phyloP scores from a whole-genome alignment of 2,329 filamentous ascomycete species.

The Cryphonectria naterciae region DNA sequence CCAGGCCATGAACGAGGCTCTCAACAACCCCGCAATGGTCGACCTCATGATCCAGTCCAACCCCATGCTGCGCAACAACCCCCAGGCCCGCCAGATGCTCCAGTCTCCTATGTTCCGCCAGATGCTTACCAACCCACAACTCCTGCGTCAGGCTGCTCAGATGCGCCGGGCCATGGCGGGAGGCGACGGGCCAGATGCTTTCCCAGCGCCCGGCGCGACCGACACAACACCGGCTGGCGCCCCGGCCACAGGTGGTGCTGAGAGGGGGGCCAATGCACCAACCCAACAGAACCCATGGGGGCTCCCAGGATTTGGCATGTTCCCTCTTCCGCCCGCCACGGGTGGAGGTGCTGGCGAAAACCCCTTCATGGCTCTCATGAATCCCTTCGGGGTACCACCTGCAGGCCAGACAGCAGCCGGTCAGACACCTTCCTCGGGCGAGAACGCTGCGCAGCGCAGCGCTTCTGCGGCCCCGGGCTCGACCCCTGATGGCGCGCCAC shows the following conservation, averaged over 20 bases:
- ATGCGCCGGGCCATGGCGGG: conserved; percentile 75
- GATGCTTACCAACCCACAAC: conserved; percentile 90
- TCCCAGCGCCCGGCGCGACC: conserved; percentile 90
- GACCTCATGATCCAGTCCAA: conserved; percentile 95
- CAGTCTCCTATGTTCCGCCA: conserved; percentile 85
- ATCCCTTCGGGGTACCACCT: conserved; percentile 44
- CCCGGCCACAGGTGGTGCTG: conserved; percentile 38
- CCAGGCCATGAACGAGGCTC: conserved; percentile 51
- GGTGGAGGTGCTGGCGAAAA: conserved; percentile 38
- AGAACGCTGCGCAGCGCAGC: conserved; percentile 30
- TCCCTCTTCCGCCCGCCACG: conserved; percentile 33
- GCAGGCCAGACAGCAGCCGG: conserved; percentile 38
- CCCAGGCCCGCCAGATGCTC: conserved; percentile 80
- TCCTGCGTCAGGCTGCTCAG: conserved; percentile 79
- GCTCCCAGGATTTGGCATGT: conserved; percentile 47
- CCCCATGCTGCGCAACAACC: conserved; percentile 76
- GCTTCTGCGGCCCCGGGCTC: conserved; percentile 31
- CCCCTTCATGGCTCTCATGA: conserved; percentile 45
- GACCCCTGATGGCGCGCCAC: conserved; percentile 49
- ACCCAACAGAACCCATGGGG: conserved; percentile 37
- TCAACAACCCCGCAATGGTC: conserved; percentile 92
- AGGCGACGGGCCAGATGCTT: conserved; percentile 57
- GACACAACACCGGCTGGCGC: conserved; percentile 73
- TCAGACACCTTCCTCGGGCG: conserved; percentile 33
- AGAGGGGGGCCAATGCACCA: conserved; percentile 38